A percentile compares a stretch with the other conserved stretches of the same genome.
Conservation (phyloP, 2,329 filamentous ascomycete species). For the Fusarium chaquense region DNA sequence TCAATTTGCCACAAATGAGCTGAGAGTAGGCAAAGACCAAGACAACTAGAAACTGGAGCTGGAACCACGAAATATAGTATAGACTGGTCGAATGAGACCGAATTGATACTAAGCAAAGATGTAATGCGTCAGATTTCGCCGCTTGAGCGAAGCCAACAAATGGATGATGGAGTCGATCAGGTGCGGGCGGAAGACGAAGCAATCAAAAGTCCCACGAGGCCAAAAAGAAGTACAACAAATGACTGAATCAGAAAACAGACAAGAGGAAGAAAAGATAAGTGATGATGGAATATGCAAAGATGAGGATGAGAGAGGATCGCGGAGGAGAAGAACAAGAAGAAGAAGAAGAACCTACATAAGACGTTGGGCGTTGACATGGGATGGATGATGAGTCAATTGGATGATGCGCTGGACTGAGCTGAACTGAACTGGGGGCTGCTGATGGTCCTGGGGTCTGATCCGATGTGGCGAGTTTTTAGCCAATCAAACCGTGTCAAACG, state of each 20-base stretch:
- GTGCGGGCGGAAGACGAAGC: conserved; percentile 27
- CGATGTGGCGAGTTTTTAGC: conserved; percentile 25
- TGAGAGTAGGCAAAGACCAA: neutral
- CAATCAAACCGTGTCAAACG: conserved; percentile 12
- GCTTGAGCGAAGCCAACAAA: conserved; percentile 19
- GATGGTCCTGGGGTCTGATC: conserved; percentile 6
- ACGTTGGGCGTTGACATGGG: conserved; percentile 1
- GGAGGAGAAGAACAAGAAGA: neutral
- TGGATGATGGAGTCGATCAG: conserved; percentile 18
- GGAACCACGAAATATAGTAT: neutral
- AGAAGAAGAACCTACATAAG: conserved; percentile 14
- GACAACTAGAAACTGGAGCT: neutral
- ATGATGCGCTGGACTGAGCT: conserved; percentile 19
- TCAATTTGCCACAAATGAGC: conserved; percentile 21
- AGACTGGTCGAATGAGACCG: neutral
- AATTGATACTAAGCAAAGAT: neutral
- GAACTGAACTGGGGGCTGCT: neutral
- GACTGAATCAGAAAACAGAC: neutral
- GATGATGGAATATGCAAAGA: conserved; percentile 4
- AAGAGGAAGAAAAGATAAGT: neutral
- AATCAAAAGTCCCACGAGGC: conserved; percentile 9
- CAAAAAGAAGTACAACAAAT: neutral
- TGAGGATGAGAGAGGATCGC: neutral
- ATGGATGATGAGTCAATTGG: conserved; percentile 35
- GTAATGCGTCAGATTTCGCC: conserved; percentile 32